phyloP scores from a whole-genome alignment of 2,329 filamentous ascomycete genomes.

The Hypoxylon sp. region DNA sequence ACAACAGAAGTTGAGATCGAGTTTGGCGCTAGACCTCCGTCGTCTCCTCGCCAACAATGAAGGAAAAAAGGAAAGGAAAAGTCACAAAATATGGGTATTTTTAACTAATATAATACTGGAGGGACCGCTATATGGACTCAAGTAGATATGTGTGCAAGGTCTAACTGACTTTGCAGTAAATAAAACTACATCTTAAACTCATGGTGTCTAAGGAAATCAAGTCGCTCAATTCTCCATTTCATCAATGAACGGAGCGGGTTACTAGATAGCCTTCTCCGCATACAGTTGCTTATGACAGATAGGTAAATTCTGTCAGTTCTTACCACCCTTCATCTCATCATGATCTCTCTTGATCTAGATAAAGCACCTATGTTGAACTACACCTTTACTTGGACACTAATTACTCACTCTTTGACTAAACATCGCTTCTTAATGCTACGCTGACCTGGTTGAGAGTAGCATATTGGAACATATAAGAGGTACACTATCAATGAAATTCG shows the following conservation, averaged over 20 bases:
- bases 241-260: not conserved
- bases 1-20: slow-evolving; percentile 44
- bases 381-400: no score
- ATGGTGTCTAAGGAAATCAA: not conserved
- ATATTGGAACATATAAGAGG: not conserved
- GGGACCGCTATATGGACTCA: not conserved
- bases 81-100: not conserved
- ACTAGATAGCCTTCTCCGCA: no score
- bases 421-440: not conserved
- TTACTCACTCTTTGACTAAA: not conserved
- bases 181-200: slow-evolving; percentile 1
- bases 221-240: not conserved
- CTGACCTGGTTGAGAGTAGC: not conserved
- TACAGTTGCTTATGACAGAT: no score
- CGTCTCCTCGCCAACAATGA: slow-evolving; percentile 24
- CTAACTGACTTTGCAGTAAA: slow-evolving; percentile 17
- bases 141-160: slow-evolving; percentile 4
- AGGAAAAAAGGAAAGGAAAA: not conserved
- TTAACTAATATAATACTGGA: slow-evolving; percentile 17
- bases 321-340: not conserved
- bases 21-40: slow-evolving; percentile 32
- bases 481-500: no score
- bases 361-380: not conserved
- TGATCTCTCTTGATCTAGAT: not conserved
- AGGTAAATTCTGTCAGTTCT: not conserved